Percentiles rank a stretch among this genome's conserved stretches.
Conservation (phyloP, 768 basidiomycete species). For the Mycena galopus region DNA sequence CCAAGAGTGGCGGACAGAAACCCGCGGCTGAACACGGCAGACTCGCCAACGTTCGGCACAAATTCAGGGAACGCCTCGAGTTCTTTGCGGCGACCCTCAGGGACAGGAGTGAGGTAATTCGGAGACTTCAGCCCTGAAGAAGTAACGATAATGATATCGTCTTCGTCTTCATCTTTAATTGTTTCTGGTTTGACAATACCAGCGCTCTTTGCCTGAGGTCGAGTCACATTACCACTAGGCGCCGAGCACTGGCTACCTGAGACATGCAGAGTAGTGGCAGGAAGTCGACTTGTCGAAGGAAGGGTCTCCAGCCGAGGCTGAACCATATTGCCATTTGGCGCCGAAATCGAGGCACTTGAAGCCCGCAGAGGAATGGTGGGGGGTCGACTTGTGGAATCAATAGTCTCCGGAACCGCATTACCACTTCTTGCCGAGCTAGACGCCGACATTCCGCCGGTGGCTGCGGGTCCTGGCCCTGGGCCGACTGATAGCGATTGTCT, state of each 20-base stretch:
- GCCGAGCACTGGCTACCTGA: too few species aligned
- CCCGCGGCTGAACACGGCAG: conserved; percentile 52
- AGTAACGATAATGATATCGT: conserved; percentile 5
- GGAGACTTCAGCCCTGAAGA: background rate
- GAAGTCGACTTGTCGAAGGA: background rate
- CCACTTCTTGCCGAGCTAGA: background rate
- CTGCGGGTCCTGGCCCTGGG: background rate
- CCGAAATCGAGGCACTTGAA: too few species aligned
- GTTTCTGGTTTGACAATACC: conserved; percentile 38
- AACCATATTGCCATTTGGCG: background rate
- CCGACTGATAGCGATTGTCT: conserved; percentile 10
- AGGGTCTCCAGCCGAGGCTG: background rate
- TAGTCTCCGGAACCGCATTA: background rate
- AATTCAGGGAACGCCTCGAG: conserved; percentile 43
- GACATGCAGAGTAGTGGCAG: background rate
- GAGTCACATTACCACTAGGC: background rate
- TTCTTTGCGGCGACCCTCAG: conserved; percentile 38
- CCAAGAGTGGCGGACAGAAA: conserved; percentile 55
- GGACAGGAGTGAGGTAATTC: conserved; percentile 34
- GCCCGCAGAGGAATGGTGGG: background rate
- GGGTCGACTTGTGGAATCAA: too few species aligned
- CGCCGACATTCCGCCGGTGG: background rate
- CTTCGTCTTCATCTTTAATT: conserved; percentile 16
- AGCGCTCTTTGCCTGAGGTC: background rate
- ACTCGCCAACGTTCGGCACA: conserved; percentile 39